Evolutionary conservation across 2,329 filamentous ascomycete species (phyloP), one percentile per base, ranked within the genome.

Genomic region (Cytospora chrysosperma): DNA sequence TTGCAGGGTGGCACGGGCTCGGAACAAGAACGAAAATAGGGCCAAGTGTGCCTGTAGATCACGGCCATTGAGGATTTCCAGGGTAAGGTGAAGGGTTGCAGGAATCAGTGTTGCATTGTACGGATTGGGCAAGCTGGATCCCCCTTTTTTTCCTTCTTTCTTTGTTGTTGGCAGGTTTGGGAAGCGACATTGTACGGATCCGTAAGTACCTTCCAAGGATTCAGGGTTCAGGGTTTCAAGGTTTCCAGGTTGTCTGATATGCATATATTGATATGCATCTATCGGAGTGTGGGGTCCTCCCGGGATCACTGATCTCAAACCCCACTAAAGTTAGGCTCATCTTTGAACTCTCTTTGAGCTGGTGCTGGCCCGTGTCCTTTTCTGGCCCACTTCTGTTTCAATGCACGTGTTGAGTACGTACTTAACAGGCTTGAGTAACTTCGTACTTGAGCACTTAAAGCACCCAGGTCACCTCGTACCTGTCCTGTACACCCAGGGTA

Each of bases 1-100:
- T 60, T 61, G 51, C 59, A 55, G 21, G 30, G 59, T 61, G 21
- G 34, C 51, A 61, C 59, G 21, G n/a, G 43, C n/a, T 51, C 37
- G 37, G 51, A 37, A 40, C 32, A 27, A 26, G 50, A 21, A 30
- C 26, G 58, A 28, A 47, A 54, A 30, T 60, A 26, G 32, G 40
- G 40, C n/a, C 58, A 37, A 52, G 49, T 10, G 26, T 27, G 49
- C 40, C 40, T 47, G 40, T 21, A 47, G 40, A 47, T 47, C 50
- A 60, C 37, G 50, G 50, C 19, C 15, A 26, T 26, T 19, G 27
- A 27, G 13, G 17, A 21, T 26, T 26, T 50, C 27, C 27, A n/a
- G n/a, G 50, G 50, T 17, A 55, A 12, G 26, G n/a, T 61, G 27
- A 21, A 21, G 40, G 13, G 7, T 24, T n/a, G 4, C 40, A 47